Evolutionary conservation across 352 stramenopile genomes (phyloP).

Genomic region (Phytophthora citrophthora): DNA sequence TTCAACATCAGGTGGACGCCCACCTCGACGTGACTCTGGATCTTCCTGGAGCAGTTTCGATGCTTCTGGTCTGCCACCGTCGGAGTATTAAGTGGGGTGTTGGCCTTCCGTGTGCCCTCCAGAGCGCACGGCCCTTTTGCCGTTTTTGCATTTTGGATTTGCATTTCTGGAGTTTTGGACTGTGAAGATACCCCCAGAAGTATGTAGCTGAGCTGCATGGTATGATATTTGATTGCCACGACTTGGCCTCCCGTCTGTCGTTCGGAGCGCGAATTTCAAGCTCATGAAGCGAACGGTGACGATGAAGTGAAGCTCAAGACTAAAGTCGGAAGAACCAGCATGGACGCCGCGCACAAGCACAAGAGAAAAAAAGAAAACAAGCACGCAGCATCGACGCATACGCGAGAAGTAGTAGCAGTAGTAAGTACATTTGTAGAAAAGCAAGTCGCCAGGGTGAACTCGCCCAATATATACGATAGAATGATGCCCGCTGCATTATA

Average conservation of each 20-base stretch:
- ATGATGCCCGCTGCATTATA: slow-evolving; percentile 34
- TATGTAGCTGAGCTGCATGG: slow-evolving; percentile 46
- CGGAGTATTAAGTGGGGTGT: slow-evolving; percentile 38
- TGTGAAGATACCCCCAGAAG: slow-evolving; percentile 39
- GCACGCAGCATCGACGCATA: slow-evolving; percentile 35
- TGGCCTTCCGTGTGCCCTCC: slow-evolving; percentile 15
- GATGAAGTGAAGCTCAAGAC: slow-evolving; percentile 45
- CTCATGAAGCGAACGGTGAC: slow-evolving; percentile 33
- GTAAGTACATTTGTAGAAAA: slow-evolving; percentile 61
- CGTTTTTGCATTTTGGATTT: slow-evolving; percentile 53
- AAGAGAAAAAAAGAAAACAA: slow-evolving; percentile 24
- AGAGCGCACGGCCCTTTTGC: slow-evolving; percentile 17
- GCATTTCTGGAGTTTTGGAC: slow-evolving; percentile 48
- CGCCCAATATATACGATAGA: slow-evolving; percentile 52
- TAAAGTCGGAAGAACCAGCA: slow-evolving; percentile 31
- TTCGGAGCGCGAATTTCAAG: slow-evolving; percentile 26
- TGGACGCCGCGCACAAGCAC: slow-evolving; percentile 29
- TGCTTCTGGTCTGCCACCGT: slow-evolving; percentile 40
- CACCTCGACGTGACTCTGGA: slow-evolving; percentile 54
- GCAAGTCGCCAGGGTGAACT: slow-evolving; percentile 30
- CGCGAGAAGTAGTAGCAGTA: slow-evolving; percentile 46
- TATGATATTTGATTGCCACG: slow-evolving; percentile 50
- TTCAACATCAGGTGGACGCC: slow-evolving; percentile 35
- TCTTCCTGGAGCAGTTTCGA: slow-evolving; percentile 69
- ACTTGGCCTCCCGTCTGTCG: slow-evolving; percentile 36